Base-by-base conservation (phyloP, 306 rosid genomes). In the Glycine soja region DNA sequence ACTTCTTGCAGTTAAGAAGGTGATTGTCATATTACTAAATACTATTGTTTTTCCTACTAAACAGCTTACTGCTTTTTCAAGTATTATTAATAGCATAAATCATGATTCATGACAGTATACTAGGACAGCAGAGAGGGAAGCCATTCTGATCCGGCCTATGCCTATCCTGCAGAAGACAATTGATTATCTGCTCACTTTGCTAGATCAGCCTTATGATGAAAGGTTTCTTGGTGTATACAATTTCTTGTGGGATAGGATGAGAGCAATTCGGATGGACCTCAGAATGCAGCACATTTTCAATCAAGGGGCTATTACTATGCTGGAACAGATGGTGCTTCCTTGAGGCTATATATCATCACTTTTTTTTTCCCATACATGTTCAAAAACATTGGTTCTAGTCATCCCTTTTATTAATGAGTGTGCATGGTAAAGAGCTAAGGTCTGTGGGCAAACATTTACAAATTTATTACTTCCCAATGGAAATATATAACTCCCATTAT, bases 101-200 rank as follows among this genome's bases (percentile, higher is more conserved):
- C 34, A 59, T 67, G 70, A 80, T 58, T 38, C 45, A 58, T 52
- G 74, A 57, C 92, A 95, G 99, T 95, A 95, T 88, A 95, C 66
- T 75, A 88, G 99, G 89, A 95, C 98, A 84, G 99, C 99, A 70
- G 99, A 95, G 90, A 90, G 99, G 88, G 99, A 95, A 87, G 92
- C 96, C 69, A 79, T 70, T 86, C 83, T 95, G 90, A 95, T 95
- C 15, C 94, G 99, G 78, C 98, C 99, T 9, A 95, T 95, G 96
- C 91, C 90, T 53, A 78, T 95, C 83, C 85, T 95, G 82, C 91
- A 81, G 90, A 90, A 83, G 80, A 93, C 99, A 80, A 85, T 92
- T 16, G 90, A 86, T 72, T 93, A 93, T 88, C 85, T 95, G 82
- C 91, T 91, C 30, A 84, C 86, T 83, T 89, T 95, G 88, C 90